Percentiles rank a stretch among this genome's conserved stretches.
Evolutionary conservation across 768 basidiomycete genomes (phyloP).

Genomic region (Lentinula aciculospora): DNA sequence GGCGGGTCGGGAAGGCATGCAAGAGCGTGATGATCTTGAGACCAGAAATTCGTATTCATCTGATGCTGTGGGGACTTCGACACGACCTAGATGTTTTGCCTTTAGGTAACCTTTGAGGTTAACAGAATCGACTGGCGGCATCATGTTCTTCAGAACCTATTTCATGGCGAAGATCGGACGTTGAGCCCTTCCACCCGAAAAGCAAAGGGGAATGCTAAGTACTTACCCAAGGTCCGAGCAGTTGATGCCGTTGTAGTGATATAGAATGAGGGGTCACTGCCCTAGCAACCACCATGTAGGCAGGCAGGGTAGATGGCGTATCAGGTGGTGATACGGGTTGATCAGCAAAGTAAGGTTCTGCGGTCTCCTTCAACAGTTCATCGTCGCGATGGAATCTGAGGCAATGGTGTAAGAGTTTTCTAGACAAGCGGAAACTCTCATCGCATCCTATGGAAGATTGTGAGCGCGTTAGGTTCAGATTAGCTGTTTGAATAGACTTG

Average conservation of each 20-base stretch:
- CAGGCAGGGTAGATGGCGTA: conserved; percentile 40
- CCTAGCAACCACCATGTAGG: conserved; percentile 43
- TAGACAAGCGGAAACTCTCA: conserved; percentile 37
- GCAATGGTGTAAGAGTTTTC: conserved; percentile 47
- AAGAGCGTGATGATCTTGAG: conserved; percentile 33
- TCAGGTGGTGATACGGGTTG: conserved; percentile 24
- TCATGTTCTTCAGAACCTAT: conserved; percentile 9
- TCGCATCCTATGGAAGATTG: conserved; percentile 42
- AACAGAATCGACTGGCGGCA: conserved; percentile 5
- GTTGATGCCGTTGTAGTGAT: conserved; percentile 42
- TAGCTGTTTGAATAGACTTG: neutral
- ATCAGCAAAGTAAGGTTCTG: conserved; percentile 26
- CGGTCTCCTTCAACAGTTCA: conserved; percentile 24
- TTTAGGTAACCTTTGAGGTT: conserved; percentile 8
- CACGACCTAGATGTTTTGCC: conserved; percentile 6
- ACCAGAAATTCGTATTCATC: conserved; percentile 50
- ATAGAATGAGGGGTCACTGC: conserved; percentile 40
- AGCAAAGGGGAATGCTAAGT: neutral
- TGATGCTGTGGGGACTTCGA: conserved; percentile 11
- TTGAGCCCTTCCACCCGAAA: neutral
- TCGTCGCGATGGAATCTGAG: conserved; percentile 31
- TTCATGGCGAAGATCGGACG: neutral
- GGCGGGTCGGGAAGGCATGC: conserved; percentile 30
- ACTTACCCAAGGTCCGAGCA: conserved; percentile 51
- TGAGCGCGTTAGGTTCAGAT: neutral